A percentile compares a stretch with the other conserved stretches of the same genome.
phyloP scores from a whole-genome alignment of 2,329 filamentous ascomycete genomes.

The Zymoseptoria pseudotritici region DNA sequence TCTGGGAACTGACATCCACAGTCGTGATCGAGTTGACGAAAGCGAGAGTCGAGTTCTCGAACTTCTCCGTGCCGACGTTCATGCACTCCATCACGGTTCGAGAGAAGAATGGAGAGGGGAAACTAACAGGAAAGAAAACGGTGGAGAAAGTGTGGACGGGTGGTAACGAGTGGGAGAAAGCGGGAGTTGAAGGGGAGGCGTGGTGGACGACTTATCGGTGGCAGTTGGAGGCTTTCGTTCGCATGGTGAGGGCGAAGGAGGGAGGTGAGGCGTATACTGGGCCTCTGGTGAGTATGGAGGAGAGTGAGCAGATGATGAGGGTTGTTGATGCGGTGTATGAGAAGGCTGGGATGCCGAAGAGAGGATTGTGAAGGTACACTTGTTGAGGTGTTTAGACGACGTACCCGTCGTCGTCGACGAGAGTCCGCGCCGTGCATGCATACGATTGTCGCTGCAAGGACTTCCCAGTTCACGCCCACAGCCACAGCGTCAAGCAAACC shows the following conservation, averaged over 20 bases:
- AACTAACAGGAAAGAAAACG: conserved; percentile 4
- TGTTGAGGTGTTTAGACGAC: not conserved
- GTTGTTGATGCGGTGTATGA: conserved; percentile 30
- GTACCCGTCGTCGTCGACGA: not conserved
- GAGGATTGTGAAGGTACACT: not conserved
- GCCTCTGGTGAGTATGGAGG: conserved; percentile 27
- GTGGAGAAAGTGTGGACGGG: conserved; percentile 5
- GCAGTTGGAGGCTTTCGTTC: conserved; percentile 32
- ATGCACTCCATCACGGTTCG: conserved; percentile 7
- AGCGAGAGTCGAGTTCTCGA: conserved; percentile 6
- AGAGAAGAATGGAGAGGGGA: conserved; percentile 3
- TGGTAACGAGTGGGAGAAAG: conserved; percentile 7
- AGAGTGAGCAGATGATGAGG: conserved; percentile 32
- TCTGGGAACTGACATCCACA: not conserved
- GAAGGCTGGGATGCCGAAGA: conserved; percentile 21
- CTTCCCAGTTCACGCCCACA: not conserved
- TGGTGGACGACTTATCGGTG: conserved; percentile 33
- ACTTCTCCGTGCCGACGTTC: conserved; percentile 5
- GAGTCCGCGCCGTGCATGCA: not conserved
- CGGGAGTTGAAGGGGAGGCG: conserved; percentile 13
- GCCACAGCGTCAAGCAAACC: not conserved
- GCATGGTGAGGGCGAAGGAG: conserved; percentile 25
- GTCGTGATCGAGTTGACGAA: conserved; percentile 7
- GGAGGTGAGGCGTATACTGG: conserved; percentile 10
- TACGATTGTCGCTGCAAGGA: not conserved